Percentiles rank a stretch among this genome's conserved stretches.
These are phyloP conservation scores for Zygosaccharomyces siamensis DNA, from an alignment of 805 yeast genomes.

Conservation along the genomic window DNA sequence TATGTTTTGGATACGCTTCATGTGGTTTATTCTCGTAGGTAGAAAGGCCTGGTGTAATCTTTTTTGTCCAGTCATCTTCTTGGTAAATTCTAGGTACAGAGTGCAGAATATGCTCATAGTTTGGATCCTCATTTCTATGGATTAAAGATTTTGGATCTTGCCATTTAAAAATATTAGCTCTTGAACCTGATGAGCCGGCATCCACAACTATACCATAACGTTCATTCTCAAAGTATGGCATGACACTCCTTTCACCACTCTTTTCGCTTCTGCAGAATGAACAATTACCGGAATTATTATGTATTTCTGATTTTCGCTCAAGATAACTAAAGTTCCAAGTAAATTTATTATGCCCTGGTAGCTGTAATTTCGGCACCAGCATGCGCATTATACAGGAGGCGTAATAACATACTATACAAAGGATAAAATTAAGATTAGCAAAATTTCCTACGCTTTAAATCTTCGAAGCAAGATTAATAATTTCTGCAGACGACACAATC, in stretches of 20 bases:
- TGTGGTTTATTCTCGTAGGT: constrained; percentile 50
- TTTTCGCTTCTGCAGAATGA: background rate
- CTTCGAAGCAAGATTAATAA: constrained; percentile 20
- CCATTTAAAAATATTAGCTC: constrained; percentile 84
- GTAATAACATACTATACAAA: background rate
- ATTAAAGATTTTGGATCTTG: constrained; percentile 41
- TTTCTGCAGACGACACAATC: constrained; percentile 32
- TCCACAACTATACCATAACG: constrained; percentile 85
- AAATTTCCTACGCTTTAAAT: background rate
- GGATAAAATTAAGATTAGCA: background rate
- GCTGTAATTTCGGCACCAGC: background rate
- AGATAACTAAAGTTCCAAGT: background rate
- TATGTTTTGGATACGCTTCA: constrained; percentile 67
- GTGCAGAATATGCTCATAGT: constrained; percentile 31
- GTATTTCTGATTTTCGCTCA: too few relatives aligned
- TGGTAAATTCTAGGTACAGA: constrained; percentile 68
- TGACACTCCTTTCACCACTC: background rate
- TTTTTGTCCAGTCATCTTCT: constrained; percentile 62
- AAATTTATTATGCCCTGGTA: background rate
- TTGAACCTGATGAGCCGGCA: constrained; percentile 93
- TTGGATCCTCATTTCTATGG: constrained; percentile 20
- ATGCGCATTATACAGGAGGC: background rate
- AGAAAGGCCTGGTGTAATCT: constrained; percentile 83
- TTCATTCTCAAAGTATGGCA: constrained; percentile 10
- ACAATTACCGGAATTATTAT: background rate